These are phyloP conservation scores for Narthecium ossifragum DNA, from an alignment of 106 monocot species.

Conservation along the genomic window DNA sequence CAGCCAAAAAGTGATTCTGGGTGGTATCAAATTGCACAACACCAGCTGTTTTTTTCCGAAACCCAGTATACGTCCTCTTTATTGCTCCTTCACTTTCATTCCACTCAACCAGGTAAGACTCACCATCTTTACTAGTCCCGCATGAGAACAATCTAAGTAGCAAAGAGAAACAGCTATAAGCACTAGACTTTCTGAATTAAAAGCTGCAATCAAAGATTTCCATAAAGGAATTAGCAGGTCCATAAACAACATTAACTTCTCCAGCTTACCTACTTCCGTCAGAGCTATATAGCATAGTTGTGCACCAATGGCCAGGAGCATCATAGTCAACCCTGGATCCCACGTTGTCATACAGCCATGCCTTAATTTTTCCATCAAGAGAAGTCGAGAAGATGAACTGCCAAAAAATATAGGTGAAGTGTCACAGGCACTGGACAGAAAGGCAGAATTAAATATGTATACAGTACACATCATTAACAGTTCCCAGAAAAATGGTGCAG, in stretches of 20 bases:
- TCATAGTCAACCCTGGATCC: conserved; percentile 70
- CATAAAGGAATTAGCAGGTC: neutral
- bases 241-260: neutral
- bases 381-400: conserved; percentile 72
- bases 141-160: conserved; percentile 73
- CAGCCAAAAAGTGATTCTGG: conserved; percentile 75
- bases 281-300: conserved; percentile 65
- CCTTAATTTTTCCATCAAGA: conserved; percentile 74
- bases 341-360: conserved; percentile 64
- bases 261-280: conserved; percentile 51
- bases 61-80: conserved; percentile 69
- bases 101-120: conserved; percentile 76
- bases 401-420: conserved; percentile 7
- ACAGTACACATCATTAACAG: no score
- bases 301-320: conserved; percentile 60
- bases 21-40: conserved; percentile 82
- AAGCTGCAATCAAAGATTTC: neutral
- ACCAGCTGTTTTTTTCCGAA: conserved; percentile 54
- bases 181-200: no score
- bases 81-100: conserved; percentile 93
- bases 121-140: conserved; percentile 89
- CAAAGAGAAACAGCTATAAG: conserved; percentile 6
- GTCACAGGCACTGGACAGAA: no score
- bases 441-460: no score
- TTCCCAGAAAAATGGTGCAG: no score